Conservation (phyloP, 2,329 filamentous ascomycete species). For the Dichotomopilus funicola region DNA sequence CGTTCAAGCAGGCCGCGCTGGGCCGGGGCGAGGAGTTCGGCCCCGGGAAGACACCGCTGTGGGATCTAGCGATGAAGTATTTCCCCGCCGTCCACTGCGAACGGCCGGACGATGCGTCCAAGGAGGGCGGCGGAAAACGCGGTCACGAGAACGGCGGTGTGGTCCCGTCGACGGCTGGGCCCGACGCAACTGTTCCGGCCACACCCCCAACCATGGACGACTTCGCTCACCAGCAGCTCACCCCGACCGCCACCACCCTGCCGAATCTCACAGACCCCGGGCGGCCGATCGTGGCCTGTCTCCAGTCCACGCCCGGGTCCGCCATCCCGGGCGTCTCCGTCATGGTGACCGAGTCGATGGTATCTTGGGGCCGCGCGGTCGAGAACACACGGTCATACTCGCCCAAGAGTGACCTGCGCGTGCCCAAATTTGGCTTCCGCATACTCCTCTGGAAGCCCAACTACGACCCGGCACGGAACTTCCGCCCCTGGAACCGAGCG, state of each 20-base stretch:
- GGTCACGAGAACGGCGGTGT: not conserved
- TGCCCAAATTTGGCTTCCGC: constrained; percentile 78
- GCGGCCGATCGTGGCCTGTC: constrained; percentile 51
- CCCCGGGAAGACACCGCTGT: constrained; percentile 45
- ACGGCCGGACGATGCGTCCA: constrained; percentile 4
- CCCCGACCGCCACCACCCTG: constrained; percentile 31
- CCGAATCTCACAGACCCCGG: constrained; percentile 30
- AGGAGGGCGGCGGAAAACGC: not conserved
- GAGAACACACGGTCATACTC: constrained; percentile 64
- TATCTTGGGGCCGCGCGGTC: constrained; percentile 69
- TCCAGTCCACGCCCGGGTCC: constrained; percentile 62
- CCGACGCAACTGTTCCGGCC: constrained; percentile 9
- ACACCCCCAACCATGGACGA: constrained; percentile 33
- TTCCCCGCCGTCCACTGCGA: constrained; percentile 42
- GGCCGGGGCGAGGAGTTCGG: constrained; percentile 47
- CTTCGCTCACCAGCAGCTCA: not conserved
- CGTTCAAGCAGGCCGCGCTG: constrained; percentile 47
- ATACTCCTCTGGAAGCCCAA: constrained; percentile 67
- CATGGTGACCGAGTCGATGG: constrained; percentile 58
- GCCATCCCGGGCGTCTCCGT: constrained; percentile 56
- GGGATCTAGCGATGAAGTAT: constrained; percentile 52
- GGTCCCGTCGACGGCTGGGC: constrained; percentile 14
- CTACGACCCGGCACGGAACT: constrained; percentile 52
- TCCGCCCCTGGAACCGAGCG: constrained; percentile 48
- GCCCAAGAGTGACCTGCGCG: constrained; percentile 56